A percentile compares a stretch with the other conserved stretches of the same genome.
These are phyloP conservation scores for Exophiala lecanii-corni DNA, from an alignment of 2,329 filamentous ascomycete genomes.

Conservation along the genomic window DNA sequence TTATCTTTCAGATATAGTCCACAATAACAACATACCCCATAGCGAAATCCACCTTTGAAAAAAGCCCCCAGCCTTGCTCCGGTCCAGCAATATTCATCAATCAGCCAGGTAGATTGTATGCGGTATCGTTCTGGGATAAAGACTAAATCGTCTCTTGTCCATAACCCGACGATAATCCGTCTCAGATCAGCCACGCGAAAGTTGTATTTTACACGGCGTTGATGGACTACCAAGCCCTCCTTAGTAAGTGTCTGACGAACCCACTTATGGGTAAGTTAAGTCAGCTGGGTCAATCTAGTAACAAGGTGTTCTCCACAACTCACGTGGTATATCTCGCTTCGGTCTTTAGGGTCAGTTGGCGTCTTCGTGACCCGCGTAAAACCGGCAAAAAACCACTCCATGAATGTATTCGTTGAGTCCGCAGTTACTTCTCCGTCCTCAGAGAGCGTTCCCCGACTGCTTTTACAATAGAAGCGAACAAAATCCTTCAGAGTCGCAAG, in stretches of 20 bases:
- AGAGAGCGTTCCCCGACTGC: constrained; percentile 3
- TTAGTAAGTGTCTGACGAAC: constrained; percentile 8
- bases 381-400: constrained; percentile 20
- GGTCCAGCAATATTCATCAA: constrained; percentile 18
- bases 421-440: constrained; percentile 9
- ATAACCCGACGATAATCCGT: constrained; percentile 10
- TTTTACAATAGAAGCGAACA: constrained; percentile 14
- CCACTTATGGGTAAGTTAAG: constrained; percentile 12
- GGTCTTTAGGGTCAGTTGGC: constrained; percentile 7
- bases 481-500: constrained; percentile 21
- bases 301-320: too few species aligned
- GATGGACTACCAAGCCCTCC: constrained; percentile 18
- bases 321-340: constrained; percentile 19
- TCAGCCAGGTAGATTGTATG: constrained; percentile 15
- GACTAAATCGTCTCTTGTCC: constrained; percentile 18
- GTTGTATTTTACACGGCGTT: constrained; percentile 16
- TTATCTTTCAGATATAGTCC: neutral
- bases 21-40: constrained; percentile 6
- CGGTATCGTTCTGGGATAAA: constrained; percentile 17
- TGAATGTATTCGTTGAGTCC: constrained; percentile 8
- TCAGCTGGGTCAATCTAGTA: neutral
- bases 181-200: constrained; percentile 13
- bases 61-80: constrained; percentile 21
- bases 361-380: constrained; percentile 11
- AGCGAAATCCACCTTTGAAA: constrained; percentile 14